phyloP scores from a whole-genome alignment of 345 rosid genomes.

The Raphanus sativus region DNA sequence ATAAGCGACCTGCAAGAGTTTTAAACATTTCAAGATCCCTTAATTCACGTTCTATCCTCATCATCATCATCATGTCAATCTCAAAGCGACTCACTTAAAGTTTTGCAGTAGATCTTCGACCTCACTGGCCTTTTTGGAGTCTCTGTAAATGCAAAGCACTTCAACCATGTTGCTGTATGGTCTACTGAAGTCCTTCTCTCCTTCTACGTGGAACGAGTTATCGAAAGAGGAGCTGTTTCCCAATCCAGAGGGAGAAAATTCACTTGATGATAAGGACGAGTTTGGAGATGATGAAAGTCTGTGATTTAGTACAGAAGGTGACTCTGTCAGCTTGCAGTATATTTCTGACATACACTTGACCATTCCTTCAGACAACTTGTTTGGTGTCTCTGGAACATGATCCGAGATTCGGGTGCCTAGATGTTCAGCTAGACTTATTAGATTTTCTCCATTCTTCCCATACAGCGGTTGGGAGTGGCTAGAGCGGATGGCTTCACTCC shows the following conservation, averaged over 20 bases:
- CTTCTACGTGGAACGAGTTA: neutral
- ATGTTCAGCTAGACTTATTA: neutral
- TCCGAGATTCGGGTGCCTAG: neutral
- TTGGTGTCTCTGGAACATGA: neutral
- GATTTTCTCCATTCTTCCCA: neutral
- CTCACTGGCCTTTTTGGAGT: neutral
- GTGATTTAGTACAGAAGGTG: neutral
- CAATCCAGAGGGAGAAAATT: slow-evolving; percentile 45
- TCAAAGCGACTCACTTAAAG: neutral
- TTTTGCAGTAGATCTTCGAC: neutral
- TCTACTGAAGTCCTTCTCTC: neutral
- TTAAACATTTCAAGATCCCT: slow-evolving; percentile 11
- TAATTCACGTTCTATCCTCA: neutral
- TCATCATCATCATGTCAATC: neutral
- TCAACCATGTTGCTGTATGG: neutral
- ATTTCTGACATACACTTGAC: neutral
- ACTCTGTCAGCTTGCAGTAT: neutral
- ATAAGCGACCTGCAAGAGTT: slow-evolving; percentile 62
- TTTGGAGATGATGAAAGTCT: slow-evolving; percentile 21
- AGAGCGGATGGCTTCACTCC: neutral
- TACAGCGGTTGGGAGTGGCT: neutral
- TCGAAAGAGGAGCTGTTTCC: neutral
- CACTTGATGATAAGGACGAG: slow-evolving; percentile 32
- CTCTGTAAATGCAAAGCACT: neutral
- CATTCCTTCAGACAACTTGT: neutral